Evolutionary conservation across 148 eudicot species (phyloP), one percentile per base, ranked within the genome.

Genomic region (Fagopyrum tataricum): DNA sequence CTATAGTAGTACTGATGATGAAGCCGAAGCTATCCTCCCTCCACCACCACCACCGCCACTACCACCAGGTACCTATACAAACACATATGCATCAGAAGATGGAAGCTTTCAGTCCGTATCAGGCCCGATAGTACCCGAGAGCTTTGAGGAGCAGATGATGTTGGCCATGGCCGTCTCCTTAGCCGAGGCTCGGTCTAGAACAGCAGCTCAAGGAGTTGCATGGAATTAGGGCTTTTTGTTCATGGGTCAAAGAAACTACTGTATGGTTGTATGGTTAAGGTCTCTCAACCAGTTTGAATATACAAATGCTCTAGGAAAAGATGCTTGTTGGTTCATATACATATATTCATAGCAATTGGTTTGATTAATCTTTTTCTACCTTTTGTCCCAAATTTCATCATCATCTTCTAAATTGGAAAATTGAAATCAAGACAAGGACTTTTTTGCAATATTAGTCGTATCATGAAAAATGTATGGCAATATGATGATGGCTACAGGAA

Each of bases 81-180:
- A 31, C 2, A 3, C 37, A 0, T 26, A 18, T 85, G 83, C 52
- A 82, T 67, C 40, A 71, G 70, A 31, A 42, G 84, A 81, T 23
- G 77, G 79, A 44, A 72, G 77, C 42, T 77, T 78, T 72, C 82
- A 81, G 77, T 47, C 79, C 39, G 64, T 48, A 15, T 58, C 84
- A 2, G 83, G 80, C 52, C 70, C 82, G 0, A 80, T 89, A 67
- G 72, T 92, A 70, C 97, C 95, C 0, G 96, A 92, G 77, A 89
- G 81, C 76, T 92, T 87, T 58, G 97, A 92, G 84, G 97, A 94
- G 86, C 99, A 95, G 83, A 88, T 95, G 99, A 92, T 95, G 99
- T 77, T 95, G 79, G 99, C 99, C 31, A 95, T 95, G 99, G 97
- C 99, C 12, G 92, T 90, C 76, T 95, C 99, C 2, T 73, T 95